phyloP scores from a whole-genome alignment of 768 basidiomycete species.

The Cantharellus anzutake region DNA sequence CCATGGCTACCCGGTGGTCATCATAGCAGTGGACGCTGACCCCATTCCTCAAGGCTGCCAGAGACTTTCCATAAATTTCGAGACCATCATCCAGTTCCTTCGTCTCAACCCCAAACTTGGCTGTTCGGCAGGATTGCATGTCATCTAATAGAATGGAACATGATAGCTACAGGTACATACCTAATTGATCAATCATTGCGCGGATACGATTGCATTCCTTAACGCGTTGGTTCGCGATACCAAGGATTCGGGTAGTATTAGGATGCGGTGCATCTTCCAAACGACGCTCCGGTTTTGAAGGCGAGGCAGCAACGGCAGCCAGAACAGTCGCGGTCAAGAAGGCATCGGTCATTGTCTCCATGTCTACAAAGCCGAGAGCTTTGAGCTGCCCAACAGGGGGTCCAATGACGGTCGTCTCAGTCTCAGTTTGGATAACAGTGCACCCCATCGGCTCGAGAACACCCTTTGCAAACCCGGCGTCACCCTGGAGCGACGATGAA shows the following conservation, averaged over 20 bases:
- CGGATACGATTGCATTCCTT: slow-evolving; percentile 96
- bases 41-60: slow-evolving; percentile 41
- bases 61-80: slow-evolving; percentile 64
- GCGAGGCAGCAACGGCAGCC: slow-evolving; percentile 52
- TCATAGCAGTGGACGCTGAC: slow-evolving; percentile 89
- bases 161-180: slow-evolving; percentile 22
- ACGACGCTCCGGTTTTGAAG: slow-evolving; percentile 30
- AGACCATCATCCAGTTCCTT: slow-evolving; percentile 87
- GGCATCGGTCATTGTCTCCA: slow-evolving; percentile 99
- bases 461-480: slow-evolving; percentile 84
- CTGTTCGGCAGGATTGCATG: slow-evolving; percentile 20
- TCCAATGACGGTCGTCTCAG: slow-evolving; percentile 80
- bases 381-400: slow-evolving; percentile 66
- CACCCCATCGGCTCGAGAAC: slow-evolving; percentile 95
- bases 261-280: slow-evolving; percentile 17
- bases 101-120: slow-evolving; percentile 87
- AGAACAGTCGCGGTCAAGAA: slow-evolving; percentile 90
- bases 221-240: slow-evolving; percentile 95
- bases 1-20: slow-evolving; percentile 98
- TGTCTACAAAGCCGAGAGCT: slow-evolving; percentile 75
- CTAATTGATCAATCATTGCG: slow-evolving; percentile 91
- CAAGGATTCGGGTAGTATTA: slow-evolving; percentile 61
- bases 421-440: slow-evolving; percentile 66
- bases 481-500: slow-evolving; percentile 81
- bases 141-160: neutral